Percentiles rank a stretch among this genome's conserved stretches.
Conservation (phyloP, 2,329 filamentous ascomycete species). For the Ascochyta clinopodiicola region DNA sequence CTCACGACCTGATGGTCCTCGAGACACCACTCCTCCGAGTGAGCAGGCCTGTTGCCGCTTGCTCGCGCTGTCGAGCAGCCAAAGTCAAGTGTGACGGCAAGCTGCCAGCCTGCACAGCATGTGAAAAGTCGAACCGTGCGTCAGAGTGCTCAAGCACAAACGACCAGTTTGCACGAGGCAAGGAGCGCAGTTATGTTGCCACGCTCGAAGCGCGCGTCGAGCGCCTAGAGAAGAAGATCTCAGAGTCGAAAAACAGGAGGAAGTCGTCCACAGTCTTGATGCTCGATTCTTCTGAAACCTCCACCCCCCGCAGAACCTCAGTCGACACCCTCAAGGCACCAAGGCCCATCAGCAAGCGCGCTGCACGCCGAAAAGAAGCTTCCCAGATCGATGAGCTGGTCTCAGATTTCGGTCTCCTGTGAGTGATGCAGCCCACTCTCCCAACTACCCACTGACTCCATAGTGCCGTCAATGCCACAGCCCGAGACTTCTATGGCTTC, state of each 20-base stretch:
- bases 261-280: conserved; percentile 76
- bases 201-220: conserved; percentile 92
- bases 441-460: conserved; percentile 14
- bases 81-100: conserved; percentile 99
- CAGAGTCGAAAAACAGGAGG: conserved; percentile 68
- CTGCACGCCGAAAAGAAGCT: conserved; percentile 68
- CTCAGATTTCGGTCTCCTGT: conserved; percentile 92
- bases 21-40: conserved; percentile 71
- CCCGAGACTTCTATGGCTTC: conserved; percentile 89
- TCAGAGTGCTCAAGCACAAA: conserved; percentile 92
- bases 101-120: conserved; percentile 91
- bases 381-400: conserved; percentile 90
- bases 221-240: conserved; percentile 79
- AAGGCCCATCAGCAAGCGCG: conserved; percentile 46
- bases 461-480: conserved; percentile 92
- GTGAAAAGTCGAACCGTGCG: conserved; percentile 86
- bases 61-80: conserved; percentile 82
- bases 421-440: conserved; percentile 42
- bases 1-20: conserved; percentile 49
- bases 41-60: conserved; percentile 79
- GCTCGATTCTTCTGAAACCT: conserved; percentile 62
- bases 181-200: conserved; percentile 95
- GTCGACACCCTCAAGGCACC: conserved; percentile 42
- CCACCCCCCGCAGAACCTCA: conserved; percentile 59
- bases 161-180: conserved; percentile 93